Percentiles rank a stretch among this genome's conserved stretches.
These are phyloP conservation scores for Smittium mucronatum DNA, from an alignment of 371 early-diverging fungal species.

Conservation along the genomic window DNA sequence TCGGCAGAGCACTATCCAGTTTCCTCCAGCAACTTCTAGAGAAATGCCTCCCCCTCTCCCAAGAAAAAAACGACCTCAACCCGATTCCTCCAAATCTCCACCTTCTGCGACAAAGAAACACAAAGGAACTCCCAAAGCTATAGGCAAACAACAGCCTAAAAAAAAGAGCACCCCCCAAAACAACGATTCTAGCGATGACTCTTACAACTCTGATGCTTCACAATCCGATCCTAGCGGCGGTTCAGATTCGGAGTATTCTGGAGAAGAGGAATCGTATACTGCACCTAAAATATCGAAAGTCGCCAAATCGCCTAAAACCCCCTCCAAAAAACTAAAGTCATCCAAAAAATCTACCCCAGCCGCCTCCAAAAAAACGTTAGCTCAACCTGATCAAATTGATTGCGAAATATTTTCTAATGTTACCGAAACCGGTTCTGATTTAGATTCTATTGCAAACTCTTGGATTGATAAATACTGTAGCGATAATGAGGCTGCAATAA, in stretches of 20 bases:
- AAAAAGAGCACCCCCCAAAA: not conserved
- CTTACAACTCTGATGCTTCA: not conserved
- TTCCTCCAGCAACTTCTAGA: not conserved
- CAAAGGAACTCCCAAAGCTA: not conserved
- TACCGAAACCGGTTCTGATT: slow-evolving; percentile 24
- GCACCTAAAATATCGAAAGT: not conserved
- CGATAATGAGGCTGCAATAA: slow-evolving; percentile 14
- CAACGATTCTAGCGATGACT: not conserved
- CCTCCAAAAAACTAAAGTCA: not conserved
- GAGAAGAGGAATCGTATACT: not conserved
- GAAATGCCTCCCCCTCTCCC: not conserved
- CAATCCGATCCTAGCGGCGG: not conserved
- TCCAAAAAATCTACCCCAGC: not conserved
- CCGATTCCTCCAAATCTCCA: not conserved
- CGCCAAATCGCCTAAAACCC: not conserved
- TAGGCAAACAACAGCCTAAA: not conserved
- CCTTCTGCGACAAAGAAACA: not conserved
- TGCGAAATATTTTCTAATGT: slow-evolving; percentile 8
- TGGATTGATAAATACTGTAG: slow-evolving; percentile 41
- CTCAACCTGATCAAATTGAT: not conserved
- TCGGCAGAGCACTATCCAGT: not conserved
- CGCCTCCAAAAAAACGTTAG: not conserved
- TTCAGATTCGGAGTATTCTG: not conserved
- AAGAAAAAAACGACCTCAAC: not conserved
- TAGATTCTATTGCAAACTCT: slow-evolving; percentile 31